Base-by-base conservation (phyloP, 2,329 filamentous ascomycete species). In the Aspergillus jensenii region DNA sequence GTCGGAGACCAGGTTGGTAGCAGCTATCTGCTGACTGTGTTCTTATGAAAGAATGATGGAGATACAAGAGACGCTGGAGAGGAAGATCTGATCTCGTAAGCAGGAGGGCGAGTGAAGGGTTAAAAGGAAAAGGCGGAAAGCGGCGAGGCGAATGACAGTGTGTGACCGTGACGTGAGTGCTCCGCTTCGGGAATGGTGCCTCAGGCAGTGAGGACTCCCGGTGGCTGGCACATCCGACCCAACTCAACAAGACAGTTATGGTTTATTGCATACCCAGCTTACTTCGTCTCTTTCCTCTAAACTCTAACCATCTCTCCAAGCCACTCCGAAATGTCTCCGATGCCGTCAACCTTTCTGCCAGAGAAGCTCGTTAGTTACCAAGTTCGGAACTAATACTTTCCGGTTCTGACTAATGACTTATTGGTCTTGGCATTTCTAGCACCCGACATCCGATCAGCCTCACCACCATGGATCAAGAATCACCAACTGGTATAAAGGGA, bases 21-120 rank as follows among this genome's bases (percentile, higher is more conserved):
- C 60, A 63, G 66, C 56, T 65, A 66, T 9, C 33, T 53, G 47
- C 48, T 53, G 48, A 54, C 46, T 53, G 50, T 53, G 45, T 50
- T 53, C 43, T 56, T 54, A 59, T 54, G 50, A 58, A 50, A 53
- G 47, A 57, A 49, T 56, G 43, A 46, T 59, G 52, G 45, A 37
- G 53, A 56, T 61, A 23, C 52, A 39, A 33, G 46, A 31, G 27
- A 31, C 27, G 41, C 49, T 58, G 54, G 51, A 53, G 46, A 31
- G 25, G 23, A 44, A 40, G 21, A 53, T 40, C 37, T 51, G 65
- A 66, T 67, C 62, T 67, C 65, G 65, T 68, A 68, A 68, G 65
- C 65, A 68, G 31, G 33, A 43, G 45, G 53, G 47, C 25, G 35
- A 39, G 52, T 23, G 56, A 44, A 43, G 44, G 44, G 46, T 39